Evolutionary conservation across 345 rosid species (phyloP).

Genomic region (Nasturtium officinale): DNA sequence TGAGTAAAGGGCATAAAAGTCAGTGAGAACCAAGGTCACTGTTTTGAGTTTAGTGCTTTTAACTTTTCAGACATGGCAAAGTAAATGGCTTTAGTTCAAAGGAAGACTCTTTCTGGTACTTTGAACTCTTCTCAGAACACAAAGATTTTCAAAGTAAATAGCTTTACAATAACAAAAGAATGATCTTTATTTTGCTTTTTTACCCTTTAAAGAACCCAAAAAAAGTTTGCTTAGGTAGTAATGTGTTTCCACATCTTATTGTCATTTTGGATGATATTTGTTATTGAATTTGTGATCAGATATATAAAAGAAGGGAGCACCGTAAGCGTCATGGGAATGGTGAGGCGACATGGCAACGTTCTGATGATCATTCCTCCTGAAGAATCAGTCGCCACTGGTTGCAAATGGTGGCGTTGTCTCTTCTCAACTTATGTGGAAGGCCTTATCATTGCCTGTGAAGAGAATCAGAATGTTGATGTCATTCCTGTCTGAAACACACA

Average conservation of each 20-base stretch:
- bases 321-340: constrained; percentile 92
- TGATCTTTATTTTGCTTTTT: not conserved
- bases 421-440: constrained; percentile 80
- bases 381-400: constrained; percentile 71
- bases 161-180: constrained; percentile 21
- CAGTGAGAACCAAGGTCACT: constrained; percentile 6
- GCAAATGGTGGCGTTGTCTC: constrained; percentile 76
- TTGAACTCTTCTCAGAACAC: constrained; percentile 16
- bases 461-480: constrained; percentile 67
- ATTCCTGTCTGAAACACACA: constrained; percentile 67
- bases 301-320: constrained; percentile 94
- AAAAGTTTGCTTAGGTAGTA: not conserved
- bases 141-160: constrained; percentile 6
- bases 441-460: constrained; percentile 73
- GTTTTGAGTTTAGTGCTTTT: constrained; percentile 15
- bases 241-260: not conserved
- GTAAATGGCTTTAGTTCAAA: constrained; percentile 27
- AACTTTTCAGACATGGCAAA: not conserved
- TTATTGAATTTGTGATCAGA: constrained; percentile 47
- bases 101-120: constrained; percentile 19
- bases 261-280: not conserved
- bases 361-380: constrained; percentile 81
- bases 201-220: not conserved
- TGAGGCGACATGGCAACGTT: constrained; percentile 78
- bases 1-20: constrained; percentile 14